These are phyloP conservation scores for Ceratorhiza oryzae-sativae DNA, from an alignment of 1,284 basidiomycete genomes.

Conservation along the genomic window DNA sequence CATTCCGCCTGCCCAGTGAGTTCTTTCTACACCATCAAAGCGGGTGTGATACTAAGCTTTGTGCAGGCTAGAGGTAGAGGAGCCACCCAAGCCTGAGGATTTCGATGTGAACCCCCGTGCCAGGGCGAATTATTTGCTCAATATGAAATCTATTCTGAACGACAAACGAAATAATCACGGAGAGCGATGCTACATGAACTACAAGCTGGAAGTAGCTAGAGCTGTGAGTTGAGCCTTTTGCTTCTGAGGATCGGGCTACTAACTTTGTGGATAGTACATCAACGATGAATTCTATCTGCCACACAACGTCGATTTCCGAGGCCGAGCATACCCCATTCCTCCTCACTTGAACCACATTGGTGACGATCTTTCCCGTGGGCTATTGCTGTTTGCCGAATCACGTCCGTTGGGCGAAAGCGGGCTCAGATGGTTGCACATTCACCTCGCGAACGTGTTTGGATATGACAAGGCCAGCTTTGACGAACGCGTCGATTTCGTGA, in stretches of 20 bases:
- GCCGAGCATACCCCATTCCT: slow-evolving; percentile 95
- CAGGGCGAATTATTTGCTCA: slow-evolving; percentile 66
- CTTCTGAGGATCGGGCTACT: too few relatives aligned
- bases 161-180: slow-evolving; percentile 83
- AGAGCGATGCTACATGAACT: slow-evolving; percentile 92
- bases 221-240: slow-evolving; percentile 66
- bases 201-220: slow-evolving; percentile 96
- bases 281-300: slow-evolving; percentile 91
- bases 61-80: slow-evolving; percentile 59
- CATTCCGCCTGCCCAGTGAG: slow-evolving; percentile 66
- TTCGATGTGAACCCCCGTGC: slow-evolving; percentile 71
- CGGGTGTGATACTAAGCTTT: not conserved
- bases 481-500: slow-evolving; percentile 84
- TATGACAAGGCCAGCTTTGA: slow-evolving; percentile 96
- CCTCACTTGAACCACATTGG: slow-evolving; percentile 97
- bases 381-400: slow-evolving; percentile 84
- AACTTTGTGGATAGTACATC: slow-evolving; percentile 74
- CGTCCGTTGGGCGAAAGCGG: slow-evolving; percentile 85
- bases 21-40: too few relatives aligned
- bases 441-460: slow-evolving; percentile 91
- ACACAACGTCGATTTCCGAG: slow-evolving; percentile 98
- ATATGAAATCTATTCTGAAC: slow-evolving; percentile 67
- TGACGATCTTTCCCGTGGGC: slow-evolving; percentile 90
- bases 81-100: slow-evolving; percentile 71
- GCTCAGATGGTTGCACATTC: slow-evolving; percentile 88